Evolutionary conservation across 768 basidiomycete genomes (phyloP).

Genomic region (Boletus subcaerulescens): DNA sequence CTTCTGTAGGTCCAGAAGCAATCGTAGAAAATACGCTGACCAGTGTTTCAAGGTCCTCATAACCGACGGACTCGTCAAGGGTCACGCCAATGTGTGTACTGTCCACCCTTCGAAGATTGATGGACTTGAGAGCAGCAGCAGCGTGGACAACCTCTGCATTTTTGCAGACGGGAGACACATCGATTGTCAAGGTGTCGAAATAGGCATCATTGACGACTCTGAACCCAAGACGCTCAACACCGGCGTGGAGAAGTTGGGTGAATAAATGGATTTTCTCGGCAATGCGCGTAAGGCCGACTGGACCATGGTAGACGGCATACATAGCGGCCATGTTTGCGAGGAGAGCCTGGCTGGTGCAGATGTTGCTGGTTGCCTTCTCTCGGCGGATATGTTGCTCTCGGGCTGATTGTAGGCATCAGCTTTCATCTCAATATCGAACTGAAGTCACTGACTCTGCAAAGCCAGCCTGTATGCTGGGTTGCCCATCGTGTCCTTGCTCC

Average conservation of each 20-base stretch:
- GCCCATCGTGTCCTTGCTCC: conserved; percentile 81
- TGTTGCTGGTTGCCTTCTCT: conserved; percentile 97
- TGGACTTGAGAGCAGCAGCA: conserved; percentile 56
- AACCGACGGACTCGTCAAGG: conserved; percentile 85
- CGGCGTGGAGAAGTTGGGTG: conserved; percentile 69
- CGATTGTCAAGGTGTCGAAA: conserved; percentile 90
- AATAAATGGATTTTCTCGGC: conserved; percentile 89
- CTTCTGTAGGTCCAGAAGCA: conserved; percentile 46
- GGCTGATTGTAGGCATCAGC: conserved; percentile 44
- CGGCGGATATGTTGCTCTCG: conserved; percentile 97
- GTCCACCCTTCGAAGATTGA: conserved; percentile 84
- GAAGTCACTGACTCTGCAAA: conserved; percentile 73
- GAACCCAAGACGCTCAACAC: conserved; percentile 74
- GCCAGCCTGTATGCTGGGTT: conserved; percentile 89
- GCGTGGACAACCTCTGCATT: conserved; percentile 65
- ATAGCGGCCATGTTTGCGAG: conserved; percentile 99
- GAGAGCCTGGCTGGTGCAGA: conserved; percentile 96
- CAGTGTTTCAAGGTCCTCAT: conserved; percentile 70
- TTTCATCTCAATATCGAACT: neutral
- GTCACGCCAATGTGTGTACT: conserved; percentile 78
- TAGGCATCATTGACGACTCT: conserved; percentile 64
- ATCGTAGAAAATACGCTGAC: conserved; percentile 79
- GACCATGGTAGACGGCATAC: conserved; percentile 97
- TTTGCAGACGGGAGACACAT: conserved; percentile 58
- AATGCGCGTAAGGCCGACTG: conserved; percentile 78